Percentiles rank a stretch among this genome's conserved stretches.
Evolutionary conservation across 768 basidiomycete species (phyloP).

Genomic region (Kondoa malvinella): DNA sequence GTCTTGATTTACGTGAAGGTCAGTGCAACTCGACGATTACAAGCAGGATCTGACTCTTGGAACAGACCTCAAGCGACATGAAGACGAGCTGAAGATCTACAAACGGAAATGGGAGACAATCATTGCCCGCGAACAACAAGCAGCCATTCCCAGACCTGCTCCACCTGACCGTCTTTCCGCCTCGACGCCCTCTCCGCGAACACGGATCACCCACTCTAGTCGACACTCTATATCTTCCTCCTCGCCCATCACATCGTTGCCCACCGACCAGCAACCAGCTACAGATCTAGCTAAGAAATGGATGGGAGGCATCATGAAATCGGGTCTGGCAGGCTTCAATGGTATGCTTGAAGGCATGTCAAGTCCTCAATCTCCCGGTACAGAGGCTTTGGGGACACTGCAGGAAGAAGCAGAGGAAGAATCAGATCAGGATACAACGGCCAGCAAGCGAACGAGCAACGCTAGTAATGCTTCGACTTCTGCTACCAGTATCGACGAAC

Average conservation of each 20-base stretch:
- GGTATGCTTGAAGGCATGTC: slow-evolving; percentile 1
- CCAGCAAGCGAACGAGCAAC: slow-evolving; percentile 2
- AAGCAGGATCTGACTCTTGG: neutral
- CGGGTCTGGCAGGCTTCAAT: neutral
- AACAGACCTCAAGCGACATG: slow-evolving; percentile 26
- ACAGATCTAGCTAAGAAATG: slow-evolving; percentile 1
- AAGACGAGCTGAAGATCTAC: slow-evolving; percentile 19
- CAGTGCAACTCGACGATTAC: neutral
- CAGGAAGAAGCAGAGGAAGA: slow-evolving; percentile 7
- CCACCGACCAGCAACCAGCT: neutral
- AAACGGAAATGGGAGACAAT: slow-evolving; percentile 26
- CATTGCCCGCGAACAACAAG: slow-evolving; percentile 14
- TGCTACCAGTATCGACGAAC: neutral
- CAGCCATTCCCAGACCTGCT: neutral
- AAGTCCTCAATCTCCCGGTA: neutral
- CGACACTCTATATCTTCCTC: neutral
- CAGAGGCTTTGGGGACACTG: neutral
- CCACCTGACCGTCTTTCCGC: neutral
- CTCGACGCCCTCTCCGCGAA: neutral
- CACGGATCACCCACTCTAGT: neutral
- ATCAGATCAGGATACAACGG: neutral
- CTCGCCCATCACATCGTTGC: neutral
- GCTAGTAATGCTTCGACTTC: neutral
- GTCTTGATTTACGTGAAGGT: slow-evolving; percentile 27
- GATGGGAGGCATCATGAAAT: neutral